phyloP scores from a whole-genome alignment of 1,139 yeast genomes.

The Debaryomycetaceae sp. region DNA sequence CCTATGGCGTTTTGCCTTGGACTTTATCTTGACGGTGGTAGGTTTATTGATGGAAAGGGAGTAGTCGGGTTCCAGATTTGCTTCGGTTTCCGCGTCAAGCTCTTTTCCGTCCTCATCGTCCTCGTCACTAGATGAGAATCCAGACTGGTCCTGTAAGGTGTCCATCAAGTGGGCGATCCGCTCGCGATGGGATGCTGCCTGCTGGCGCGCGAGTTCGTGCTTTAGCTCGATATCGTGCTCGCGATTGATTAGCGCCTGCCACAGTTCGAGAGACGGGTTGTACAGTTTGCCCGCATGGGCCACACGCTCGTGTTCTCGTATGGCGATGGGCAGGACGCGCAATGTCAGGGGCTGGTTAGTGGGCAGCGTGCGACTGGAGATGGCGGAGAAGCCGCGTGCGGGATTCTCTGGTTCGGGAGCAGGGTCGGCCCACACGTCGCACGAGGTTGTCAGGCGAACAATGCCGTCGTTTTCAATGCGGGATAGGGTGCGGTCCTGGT shows the following conservation, averaged over 20 bases:
- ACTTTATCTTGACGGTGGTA: constrained; percentile 60
- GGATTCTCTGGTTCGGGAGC: constrained; percentile 26
- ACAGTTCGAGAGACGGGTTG: constrained; percentile 77
- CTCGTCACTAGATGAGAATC: constrained; percentile 30
- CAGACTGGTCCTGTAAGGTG: constrained; percentile 47
- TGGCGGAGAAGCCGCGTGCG: constrained; percentile 20
- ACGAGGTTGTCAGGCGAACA: constrained; percentile 29
- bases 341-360: constrained; percentile 48
- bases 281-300: constrained; percentile 73
- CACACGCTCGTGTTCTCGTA: constrained; percentile 24
- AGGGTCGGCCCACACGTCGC: constrained; percentile 57
- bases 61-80: constrained; percentile 4
- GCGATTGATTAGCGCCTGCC: constrained; percentile 61
- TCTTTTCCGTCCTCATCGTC: constrained; percentile 21
- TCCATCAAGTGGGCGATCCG: constrained; percentile 56
- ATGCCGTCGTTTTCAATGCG: constrained; percentile 55
- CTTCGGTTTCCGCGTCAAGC: constrained; percentile 4
- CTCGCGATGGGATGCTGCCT: constrained; percentile 49
- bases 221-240: constrained; percentile 61
- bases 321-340: constrained; percentile 39
- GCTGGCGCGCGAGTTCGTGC: constrained; percentile 53
- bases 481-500: constrained; percentile 39
- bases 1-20: constrained; percentile 65
- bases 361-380: constrained; percentile 40
- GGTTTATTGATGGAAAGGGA: constrained; percentile 65